These are phyloP conservation scores for Penicillium sp. DNA, from an alignment of 2,329 filamentous ascomycete genomes.

Conservation along the genomic window DNA sequence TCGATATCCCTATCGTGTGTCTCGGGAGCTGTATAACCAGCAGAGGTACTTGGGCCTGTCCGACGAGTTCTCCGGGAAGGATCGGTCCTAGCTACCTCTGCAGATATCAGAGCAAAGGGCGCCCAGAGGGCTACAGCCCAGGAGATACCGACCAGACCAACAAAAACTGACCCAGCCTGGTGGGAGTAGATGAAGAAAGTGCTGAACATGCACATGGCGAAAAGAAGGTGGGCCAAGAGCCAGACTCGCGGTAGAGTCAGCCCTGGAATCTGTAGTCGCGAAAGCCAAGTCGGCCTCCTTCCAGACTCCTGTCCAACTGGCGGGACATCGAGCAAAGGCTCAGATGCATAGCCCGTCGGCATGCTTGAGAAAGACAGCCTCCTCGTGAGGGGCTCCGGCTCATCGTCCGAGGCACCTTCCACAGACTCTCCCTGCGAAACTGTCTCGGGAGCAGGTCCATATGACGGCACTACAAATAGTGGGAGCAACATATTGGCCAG, in stretches of 20 bases:
- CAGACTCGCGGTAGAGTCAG: slow-evolving; percentile 85
- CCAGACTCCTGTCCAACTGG: slow-evolving; percentile 10
- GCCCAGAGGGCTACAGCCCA: slow-evolving; percentile 95
- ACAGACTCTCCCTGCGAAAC: slow-evolving; percentile 4
- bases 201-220: slow-evolving; percentile 73
- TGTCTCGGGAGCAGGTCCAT: slow-evolving; percentile 38
- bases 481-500: slow-evolving; percentile 77
- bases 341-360: slow-evolving; percentile 31
- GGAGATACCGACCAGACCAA: slow-evolving; percentile 78
- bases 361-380: slow-evolving; percentile 34
- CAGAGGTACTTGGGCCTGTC: slow-evolving; percentile 1
- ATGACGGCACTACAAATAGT: slow-evolving; percentile 79
- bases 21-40: not conserved
- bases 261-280: slow-evolving; percentile 68
- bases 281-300: slow-evolving; percentile 45
- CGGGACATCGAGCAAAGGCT: slow-evolving; percentile 27
- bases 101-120: slow-evolving; percentile 89
- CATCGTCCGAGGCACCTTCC: slow-evolving; percentile 8
- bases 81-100: slow-evolving; percentile 82
- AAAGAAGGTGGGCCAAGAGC: slow-evolving; percentile 80
- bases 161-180: slow-evolving; percentile 67
- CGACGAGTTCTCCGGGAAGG: slow-evolving; percentile 56
- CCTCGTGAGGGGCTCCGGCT: slow-evolving; percentile 22
- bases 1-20: slow-evolving; percentile 1
- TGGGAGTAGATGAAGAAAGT: slow-evolving; percentile 75